Base-by-base conservation (phyloP, 495 filamentous ascomycete species). In the Parathielavia appendiculata region DNA sequence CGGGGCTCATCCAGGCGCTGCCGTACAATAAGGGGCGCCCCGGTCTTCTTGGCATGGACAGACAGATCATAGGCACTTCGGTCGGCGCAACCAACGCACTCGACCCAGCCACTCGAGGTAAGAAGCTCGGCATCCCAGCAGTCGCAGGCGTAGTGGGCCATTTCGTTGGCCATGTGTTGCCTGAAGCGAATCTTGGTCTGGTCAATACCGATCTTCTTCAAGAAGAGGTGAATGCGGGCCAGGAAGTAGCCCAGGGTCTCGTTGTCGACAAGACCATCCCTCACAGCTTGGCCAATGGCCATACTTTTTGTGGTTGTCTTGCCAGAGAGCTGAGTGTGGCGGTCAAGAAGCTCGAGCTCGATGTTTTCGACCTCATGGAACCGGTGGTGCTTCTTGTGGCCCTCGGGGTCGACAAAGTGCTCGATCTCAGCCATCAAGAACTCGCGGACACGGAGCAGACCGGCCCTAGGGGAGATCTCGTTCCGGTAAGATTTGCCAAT, bases 231-330 rank as follows among this genome's bases (percentile, higher is more conserved):
- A 58, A 91, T 91, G 46, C 88, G 81, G 46, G 83, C 89, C 36
- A 92, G 77, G 76, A 92, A 92, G 75, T 92, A 92, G 47, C 88
- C 89, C n/a, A 92, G 79, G 1, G 88, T 91, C 75, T 92, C 88
- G 71, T 90, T 92, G 69, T 92, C 87, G 11, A 92, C 86, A 17
- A 88, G 65, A 10, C 81, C 78, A 20, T 74, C 76, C 69, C 82
- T 75, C 30, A 92, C 88, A 30, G 88, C 88, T 66, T 89, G 75
- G 58, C 87, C 86, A 58, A 91, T 85, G 19, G 81, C 75, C 69
- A 84, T 78, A 56, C 70, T 76, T 64, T 77, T 77, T 17, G 79
- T 74, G 41, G 82, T 69, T 16, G 87, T 90, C 67, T 82, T 78
- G 49, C 88, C 88, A 51, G 80, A 82, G 38, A 87, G 78, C 74